Base-by-base conservation (phyloP, 176 grass and related monocot species). In the Puya raimondii region DNA sequence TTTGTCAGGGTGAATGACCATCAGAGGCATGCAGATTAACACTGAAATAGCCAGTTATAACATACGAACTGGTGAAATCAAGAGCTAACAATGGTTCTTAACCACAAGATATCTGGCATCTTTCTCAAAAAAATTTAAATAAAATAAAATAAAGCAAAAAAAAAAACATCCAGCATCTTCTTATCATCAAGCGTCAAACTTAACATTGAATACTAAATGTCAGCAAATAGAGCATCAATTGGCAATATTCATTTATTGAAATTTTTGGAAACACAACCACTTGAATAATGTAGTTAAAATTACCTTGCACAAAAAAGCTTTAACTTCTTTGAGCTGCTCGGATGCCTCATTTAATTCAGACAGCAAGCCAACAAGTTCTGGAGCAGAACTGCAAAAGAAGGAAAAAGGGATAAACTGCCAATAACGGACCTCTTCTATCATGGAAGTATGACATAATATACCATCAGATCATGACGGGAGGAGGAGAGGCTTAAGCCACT, bases 301-400 rank as follows among this genome's bases (percentile, higher is more conserved):
- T 82, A 96, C 92, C 88, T 84, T 84, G 74, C 0, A 56, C 25
- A 33, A 65, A 65, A 79, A 70, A 66, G 82, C 72, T 74, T 81
- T 84, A 52, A 92, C 53, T 18, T 56, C 71, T 64, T 65, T 82
- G 51, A 92, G 79, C 79, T 97, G 71, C 70, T 92, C 86, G 18
- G 85, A 64, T 27, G 89, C 58, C 21, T 92, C 89, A 29, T 83
- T 90, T 33, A 97, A 76, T 70, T 97, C 93, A 54, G 82, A 85
- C 25, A 97, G 80, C 71, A 97, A 79, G 42, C 93, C 87, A 69
- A 97, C 77, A 51, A 97, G 74, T 76, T 97, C 93, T 61, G 93
- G 89, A 72, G 89, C 86, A 85, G 93, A 92, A 83, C 93, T 89
- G 69, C 73, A 65, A 78, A 51, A 71, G 82, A 79, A 65, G 70